Conservation (phyloP, 768 basidiomycete genomes). For the Pisolithus marmoratus region DNA sequence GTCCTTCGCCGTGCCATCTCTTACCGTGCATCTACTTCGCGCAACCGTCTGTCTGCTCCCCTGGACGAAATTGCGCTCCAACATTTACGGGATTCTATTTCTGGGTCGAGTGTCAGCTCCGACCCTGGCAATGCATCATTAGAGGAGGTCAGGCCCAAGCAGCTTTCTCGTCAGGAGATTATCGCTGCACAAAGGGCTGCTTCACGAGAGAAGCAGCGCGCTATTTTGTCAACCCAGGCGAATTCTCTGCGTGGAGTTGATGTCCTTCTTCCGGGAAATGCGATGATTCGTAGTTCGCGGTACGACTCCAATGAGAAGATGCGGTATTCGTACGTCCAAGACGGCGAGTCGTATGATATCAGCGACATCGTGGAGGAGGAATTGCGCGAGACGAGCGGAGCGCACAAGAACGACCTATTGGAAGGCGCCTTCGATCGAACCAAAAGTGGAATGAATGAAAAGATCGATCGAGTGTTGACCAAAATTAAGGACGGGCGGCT, state of each 20-base stretch:
- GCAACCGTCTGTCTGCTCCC: slow-evolving; percentile 66
- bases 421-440: slow-evolving; percentile 60
- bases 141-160: slow-evolving; percentile 36
- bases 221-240: slow-evolving; percentile 77
- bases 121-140: slow-evolving; percentile 27
- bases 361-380: slow-evolving; percentile 91
- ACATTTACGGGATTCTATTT: slow-evolving; percentile 58
- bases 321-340: slow-evolving; percentile 93
- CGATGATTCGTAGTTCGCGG: slow-evolving; percentile 78
- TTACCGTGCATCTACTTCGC: slow-evolving; percentile 66
- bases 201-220: slow-evolving; percentile 77
- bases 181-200: slow-evolving; percentile 91
- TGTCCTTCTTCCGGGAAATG: slow-evolving; percentile 78
- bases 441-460: slow-evolving; percentile 59
- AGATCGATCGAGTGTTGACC: slow-evolving; percentile 66
- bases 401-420: slow-evolving; percentile 54
- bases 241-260: slow-evolving; percentile 88
- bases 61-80: slow-evolving; percentile 81
- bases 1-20: slow-evolving; percentile 78
- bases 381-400: slow-evolving; percentile 49
- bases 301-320: slow-evolving; percentile 65
- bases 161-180: slow-evolving; percentile 74
- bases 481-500: slow-evolving; percentile 66
- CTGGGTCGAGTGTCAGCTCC: slow-evolving; percentile 52
- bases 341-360: slow-evolving; percentile 90